These are phyloP conservation scores for Mycena epipterygia DNA, from an alignment of 768 basidiomycete genomes.

Conservation along the genomic window DNA sequence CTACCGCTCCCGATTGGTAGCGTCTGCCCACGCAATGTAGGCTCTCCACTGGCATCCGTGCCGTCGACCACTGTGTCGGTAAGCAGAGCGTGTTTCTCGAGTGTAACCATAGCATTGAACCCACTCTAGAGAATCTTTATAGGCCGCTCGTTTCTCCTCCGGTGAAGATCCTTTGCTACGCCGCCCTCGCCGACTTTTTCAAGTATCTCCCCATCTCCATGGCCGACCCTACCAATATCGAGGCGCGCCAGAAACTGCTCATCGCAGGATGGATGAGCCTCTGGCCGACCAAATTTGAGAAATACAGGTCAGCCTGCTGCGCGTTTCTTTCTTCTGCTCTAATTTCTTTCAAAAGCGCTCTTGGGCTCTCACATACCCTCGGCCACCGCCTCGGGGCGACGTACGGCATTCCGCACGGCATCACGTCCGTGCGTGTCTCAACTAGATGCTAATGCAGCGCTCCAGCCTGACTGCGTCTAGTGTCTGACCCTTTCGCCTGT, in stretches of 20 bases:
- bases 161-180: conserved; percentile 73
- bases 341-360: conserved; percentile 53
- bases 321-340: neutral
- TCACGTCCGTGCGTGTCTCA: conserved; percentile 74
- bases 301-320: conserved; percentile 60
- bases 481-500: conserved; percentile 80
- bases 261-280: conserved; percentile 86
- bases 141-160: conserved; percentile 68
- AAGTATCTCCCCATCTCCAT: conserved; percentile 78
- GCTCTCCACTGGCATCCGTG: conserved; percentile 84
- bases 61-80: conserved; percentile 86
- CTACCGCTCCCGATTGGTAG: conserved; percentile 17
- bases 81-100: conserved; percentile 35
- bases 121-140: conserved; percentile 72
- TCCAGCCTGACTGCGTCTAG: conserved; percentile 47
- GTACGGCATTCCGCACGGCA: conserved; percentile 85
- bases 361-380: conserved; percentile 84
- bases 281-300: conserved; percentile 74
- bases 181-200: conserved; percentile 80
- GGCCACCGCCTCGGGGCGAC: conserved; percentile 81
- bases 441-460: neutral
- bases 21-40: conserved; percentile 49
- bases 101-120: conserved; percentile 1
- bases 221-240: conserved; percentile 67
- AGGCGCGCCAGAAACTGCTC: conserved; percentile 76